Conservation (phyloP, 1,284 basidiomycete genomes). For the Ceratobasidium sp. region DNA sequence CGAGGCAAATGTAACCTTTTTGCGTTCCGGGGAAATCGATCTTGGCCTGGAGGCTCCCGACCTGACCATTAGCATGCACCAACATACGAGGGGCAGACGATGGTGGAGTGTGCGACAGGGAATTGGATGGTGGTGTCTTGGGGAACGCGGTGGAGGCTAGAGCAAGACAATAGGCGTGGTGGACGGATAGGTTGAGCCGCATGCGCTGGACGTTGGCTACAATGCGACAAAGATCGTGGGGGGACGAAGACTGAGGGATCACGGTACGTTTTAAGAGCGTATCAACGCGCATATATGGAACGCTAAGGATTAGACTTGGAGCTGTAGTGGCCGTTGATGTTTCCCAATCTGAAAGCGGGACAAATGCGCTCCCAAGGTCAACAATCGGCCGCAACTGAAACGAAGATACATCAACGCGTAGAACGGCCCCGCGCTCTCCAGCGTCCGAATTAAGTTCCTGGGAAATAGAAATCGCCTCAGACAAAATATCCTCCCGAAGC, state of each 20-base stretch:
- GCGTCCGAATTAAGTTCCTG: conserved; percentile 52
- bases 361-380: conserved; percentile 43
- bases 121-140: conserved; percentile 60
- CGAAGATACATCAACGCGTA: conserved; percentile 49
- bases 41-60: conserved; percentile 55
- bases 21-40: conserved; percentile 57
- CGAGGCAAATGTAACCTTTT: conserved; percentile 51
- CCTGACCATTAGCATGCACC: conserved; percentile 51
- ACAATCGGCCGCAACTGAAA: conserved; percentile 49
- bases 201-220: conserved; percentile 24
- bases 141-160: conserved; percentile 28
- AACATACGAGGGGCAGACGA: conserved; percentile 51
- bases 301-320: conserved; percentile 22
- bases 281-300: conserved; percentile 33
- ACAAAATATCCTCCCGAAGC: conserved; percentile 67
- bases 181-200: conserved; percentile 28
- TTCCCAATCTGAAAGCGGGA: conserved; percentile 46
- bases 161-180: conserved; percentile 35
- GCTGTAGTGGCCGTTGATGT: conserved; percentile 11
- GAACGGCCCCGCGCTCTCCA: conserved; percentile 55
- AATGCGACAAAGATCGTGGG: conserved; percentile 31
- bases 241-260: conserved; percentile 1
- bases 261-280: conserved; percentile 34
- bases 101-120: conserved; percentile 61
- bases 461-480: conserved; percentile 54